Evolutionary conservation across 2,329 filamentous ascomycete genomes (phyloP), one percentile per base, ranked within the genome.

Genomic region (Aspergillus sp.): DNA sequence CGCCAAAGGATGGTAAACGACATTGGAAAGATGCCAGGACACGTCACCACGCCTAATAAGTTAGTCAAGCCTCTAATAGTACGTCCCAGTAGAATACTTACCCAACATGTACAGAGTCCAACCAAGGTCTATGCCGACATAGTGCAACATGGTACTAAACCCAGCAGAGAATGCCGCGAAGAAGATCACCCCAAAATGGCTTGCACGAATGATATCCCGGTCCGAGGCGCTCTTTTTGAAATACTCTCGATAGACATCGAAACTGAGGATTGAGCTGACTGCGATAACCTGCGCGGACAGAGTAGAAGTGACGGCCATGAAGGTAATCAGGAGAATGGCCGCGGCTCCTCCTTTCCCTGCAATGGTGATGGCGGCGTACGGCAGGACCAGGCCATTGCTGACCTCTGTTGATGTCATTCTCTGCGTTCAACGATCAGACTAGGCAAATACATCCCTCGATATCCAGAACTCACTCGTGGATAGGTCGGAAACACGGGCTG

Each of bases 101-200:
- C 68, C 73, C 0, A 82, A 72, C 78, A 82, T 79, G 55, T 82
- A 81, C 1, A 81, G 54, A 0, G 78, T 81, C 80, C 79, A 83
- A 1, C 76, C 75, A 0, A 83, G 69, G 44, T 82, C 76, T 4
- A 82, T 76, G 0, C 79, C 78, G 0, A 78, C 80, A 43, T 82
- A 81, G 63, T 82, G 74, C 1, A 83, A 63, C 47, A 79, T 76
- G 0, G 79, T 81, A 9, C 78, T 78, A 53, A 83, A 81, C 0
- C 71, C 75, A 0, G 79, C 78, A 0, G 78, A 76, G 51, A 83
- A 79, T 0, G 80, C 59, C 0, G 75, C 78, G 44, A 81, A 82
- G 53, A 78, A 76, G 1, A 82, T 71, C 1, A 83, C 80, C 0
- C 78, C 78, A 10, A 78, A 75, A 54, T 83, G 80, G 45, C 75